Base-by-base conservation (phyloP, 805 yeast species). In the Lipomyces yamanashiensis region DNA sequence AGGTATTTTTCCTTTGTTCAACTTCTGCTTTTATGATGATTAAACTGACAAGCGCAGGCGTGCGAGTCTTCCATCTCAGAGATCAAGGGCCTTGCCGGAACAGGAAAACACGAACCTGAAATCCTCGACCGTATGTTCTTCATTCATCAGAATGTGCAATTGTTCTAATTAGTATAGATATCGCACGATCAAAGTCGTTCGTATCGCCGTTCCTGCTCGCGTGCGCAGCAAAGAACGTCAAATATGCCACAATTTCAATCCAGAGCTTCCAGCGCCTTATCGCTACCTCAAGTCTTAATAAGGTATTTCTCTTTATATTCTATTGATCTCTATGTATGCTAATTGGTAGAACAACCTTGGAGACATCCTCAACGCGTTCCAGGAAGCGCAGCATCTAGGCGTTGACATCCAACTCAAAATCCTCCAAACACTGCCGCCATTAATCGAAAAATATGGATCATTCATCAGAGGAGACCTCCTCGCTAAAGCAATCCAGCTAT, bases 391-490 rank as follows among this genome's bases (percentile, higher is more conserved):
- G 0, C 86, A 86, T 70, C 78, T 89, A 13, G 89, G 95, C 0
- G 80, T 85, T 33, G 98, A 92, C 48, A 87, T 90, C 52, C 98
- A 93, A 75, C 81, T 95, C 66, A 90, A 92, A 72, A 87, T 92
- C 12, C 77, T 93, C 44, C 99, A 93, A 76, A 80, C 90, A 12
- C 79, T 93, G 23, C 97, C 98, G 0, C 79, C 86, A 1, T 77
- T 93, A 40, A 84, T 87, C 73, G 89, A 86, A 71, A 82, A 80
- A 21, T 91, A 91, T 73, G 79, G 85, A 0, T 72, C 75, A 4
- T 78, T 79, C 53, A 80, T 92, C 45, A 77, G 78, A 21, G 92
- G 86, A 17, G 81, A 78, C 0, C 73, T 83, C 15, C 78, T 92
- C 41, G 78, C 86, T 7, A 84, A 84, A 65, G 75, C 90, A 12